Evolutionary conservation across 169 alveolate genomes (phyloP).

Genomic region (Plasmodium coatneyi): DNA sequence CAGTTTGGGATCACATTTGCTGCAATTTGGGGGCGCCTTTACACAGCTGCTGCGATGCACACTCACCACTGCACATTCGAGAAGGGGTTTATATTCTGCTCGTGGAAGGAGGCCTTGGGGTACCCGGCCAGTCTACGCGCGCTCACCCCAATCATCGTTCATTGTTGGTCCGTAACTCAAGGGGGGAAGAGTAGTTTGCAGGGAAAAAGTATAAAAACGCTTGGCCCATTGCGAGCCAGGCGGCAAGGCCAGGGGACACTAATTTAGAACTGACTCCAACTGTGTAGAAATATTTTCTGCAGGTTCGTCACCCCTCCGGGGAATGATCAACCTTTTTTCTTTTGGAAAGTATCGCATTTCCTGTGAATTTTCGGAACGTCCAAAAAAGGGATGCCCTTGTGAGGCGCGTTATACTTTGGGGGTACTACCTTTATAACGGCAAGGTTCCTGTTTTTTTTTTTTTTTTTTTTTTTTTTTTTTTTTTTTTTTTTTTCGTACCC

Average conservation of each 20-base stretch:
- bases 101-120: slow-evolving; percentile 87
- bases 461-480: neutral
- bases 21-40: neutral
- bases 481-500: neutral
- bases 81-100: slow-evolving; percentile 86
- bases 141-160: slow-evolving; percentile 57
- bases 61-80: slow-evolving; percentile 89
- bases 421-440: neutral
- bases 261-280: neutral
- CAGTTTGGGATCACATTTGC: neutral
- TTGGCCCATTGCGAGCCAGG: neutral
- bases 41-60: neutral
- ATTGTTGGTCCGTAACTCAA: neutral
- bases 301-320: neutral
- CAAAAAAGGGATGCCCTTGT: neutral
- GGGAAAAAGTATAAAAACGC: neutral
- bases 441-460: neutral
- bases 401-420: neutral
- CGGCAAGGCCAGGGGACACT: neutral
- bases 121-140: slow-evolving; percentile 71
- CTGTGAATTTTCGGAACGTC: neutral
- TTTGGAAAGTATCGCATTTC: neutral
- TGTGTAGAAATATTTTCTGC: neutral
- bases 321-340: neutral
- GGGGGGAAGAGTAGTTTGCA: neutral